Conservation (phyloP, 2,329 filamentous ascomycete species). For the Xylaria sp. region DNA sequence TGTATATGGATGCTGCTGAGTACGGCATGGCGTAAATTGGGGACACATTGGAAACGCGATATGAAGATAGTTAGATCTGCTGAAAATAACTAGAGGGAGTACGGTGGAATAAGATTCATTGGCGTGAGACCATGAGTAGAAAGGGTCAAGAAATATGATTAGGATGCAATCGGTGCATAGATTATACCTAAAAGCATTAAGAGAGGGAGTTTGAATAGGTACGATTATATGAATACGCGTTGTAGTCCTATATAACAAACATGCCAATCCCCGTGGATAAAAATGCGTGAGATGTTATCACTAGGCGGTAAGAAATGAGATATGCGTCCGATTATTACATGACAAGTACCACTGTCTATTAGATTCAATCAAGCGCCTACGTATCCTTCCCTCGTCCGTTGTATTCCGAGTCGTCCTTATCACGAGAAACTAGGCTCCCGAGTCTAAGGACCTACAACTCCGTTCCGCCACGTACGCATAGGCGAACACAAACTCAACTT, state of each 20-base stretch:
- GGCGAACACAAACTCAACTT: too few species aligned
- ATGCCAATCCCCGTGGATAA: background rate
- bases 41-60: background rate
- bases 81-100: background rate
- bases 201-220: background rate
- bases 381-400: too few species aligned
- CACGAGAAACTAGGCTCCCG: too few species aligned
- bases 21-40: slow-evolving; percentile 43
- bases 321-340: background rate
- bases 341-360: too few species aligned
- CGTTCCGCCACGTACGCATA: too few species aligned
- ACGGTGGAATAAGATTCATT: background rate
- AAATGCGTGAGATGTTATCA: too few species aligned
- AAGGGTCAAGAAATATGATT: background rate
- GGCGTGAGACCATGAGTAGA: background rate
- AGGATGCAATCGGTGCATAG: slow-evolving; percentile 8
- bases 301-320: background rate
- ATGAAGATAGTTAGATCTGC: background rate
- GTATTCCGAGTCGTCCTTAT: too few species aligned
- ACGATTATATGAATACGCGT: background rate
- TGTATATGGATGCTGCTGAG: slow-evolving; percentile 89
- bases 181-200: slow-evolving; percentile 10
- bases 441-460: too few species aligned
- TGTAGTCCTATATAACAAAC: background rate
- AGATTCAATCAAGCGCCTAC: too few species aligned